Base-by-base conservation (phyloP, 306 rosid genomes). In the Sindora glabra region DNA sequence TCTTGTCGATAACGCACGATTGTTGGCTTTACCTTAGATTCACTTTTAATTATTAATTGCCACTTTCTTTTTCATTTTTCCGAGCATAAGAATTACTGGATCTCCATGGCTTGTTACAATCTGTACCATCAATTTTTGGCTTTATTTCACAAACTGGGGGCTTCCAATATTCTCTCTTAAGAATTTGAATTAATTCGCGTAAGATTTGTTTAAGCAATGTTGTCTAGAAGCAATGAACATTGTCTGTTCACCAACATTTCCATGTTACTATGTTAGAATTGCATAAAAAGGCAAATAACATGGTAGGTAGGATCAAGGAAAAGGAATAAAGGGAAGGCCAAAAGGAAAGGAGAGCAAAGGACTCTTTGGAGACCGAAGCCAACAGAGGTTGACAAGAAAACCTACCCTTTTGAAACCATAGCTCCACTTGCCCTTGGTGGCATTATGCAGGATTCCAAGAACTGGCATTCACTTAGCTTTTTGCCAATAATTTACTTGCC, bases 371-470 rank as follows among this genome's bases (percentile, higher is more conserved):
- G n/a, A n/a, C n/a, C n/a, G n/a, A 16, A 24, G 23, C 19, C 38
- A 21, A 23, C 48, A 63, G 23, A 22, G 42, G 18, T 68, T 23
- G 50, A 67, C 32, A 74, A 49, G 59, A 45, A 75, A 63, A 9
- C 55, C 42, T 60, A n/a, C n/a, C n/a, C n/a, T n/a, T n/a, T n/a
- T n/a, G n/a, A n/a, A n/a, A n/a, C n/a, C n/a, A n/a, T n/a, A n/a
- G n/a, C n/a, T n/a, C n/a, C n/a, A n/a, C n/a, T n/a, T 64, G 29
- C 59, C 48, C 48, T 68, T 76, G 50, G 36, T 64, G 81, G 67
- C 30, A 57, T 29, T 23, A 10, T 59, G 45, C n/a, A 42, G 59
- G 81, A 78, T 84, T 78, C 91, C 79, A 25, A 70, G 36, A 56
- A 56, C 74, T 68, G 72, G 63, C 69, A 52, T 54, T 64, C 69